A percentile compares a stretch with the other conserved stretches of the same genome.
These are phyloP conservation scores for Xerophyta viscosa DNA, from an alignment of 106 monocot species.

Conservation along the genomic window DNA sequence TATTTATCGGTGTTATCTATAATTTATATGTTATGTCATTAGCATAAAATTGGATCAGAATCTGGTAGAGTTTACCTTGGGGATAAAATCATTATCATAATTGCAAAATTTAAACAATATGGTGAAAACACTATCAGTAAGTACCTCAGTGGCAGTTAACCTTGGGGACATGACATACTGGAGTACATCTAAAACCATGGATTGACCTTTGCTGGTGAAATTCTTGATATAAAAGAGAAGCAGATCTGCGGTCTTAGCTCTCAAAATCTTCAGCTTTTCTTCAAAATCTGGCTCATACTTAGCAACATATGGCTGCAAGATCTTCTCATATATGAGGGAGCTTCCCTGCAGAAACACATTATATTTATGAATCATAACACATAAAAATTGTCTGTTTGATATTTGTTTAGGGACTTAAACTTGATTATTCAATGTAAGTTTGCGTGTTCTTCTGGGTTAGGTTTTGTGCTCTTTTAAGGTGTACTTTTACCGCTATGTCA, in stretches of 20 bases:
- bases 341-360: not conserved
- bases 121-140: not conserved
- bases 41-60: no score
- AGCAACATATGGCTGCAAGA: conserved; percentile 24
- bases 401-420: no score
- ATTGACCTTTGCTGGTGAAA: conserved; percentile 45
- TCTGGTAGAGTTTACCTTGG: no score
- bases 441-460: no score
- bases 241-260: conserved; percentile 37
- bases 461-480: no score
- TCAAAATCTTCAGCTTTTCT: conserved; percentile 23
- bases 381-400: no score
- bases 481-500: no score
- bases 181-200: conserved; percentile 34
- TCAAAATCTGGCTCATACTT: conserved; percentile 52
- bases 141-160: not conserved
- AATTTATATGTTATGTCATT: no score
- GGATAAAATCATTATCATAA: no score
- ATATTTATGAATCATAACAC: not conserved
- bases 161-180: conserved; percentile 12
- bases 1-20: no score
- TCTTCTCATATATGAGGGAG: conserved; percentile 20
- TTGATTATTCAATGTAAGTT: no score
- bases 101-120: no score
- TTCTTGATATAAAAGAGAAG: conserved; percentile 55